phyloP scores from a whole-genome alignment of 352 stramenopile species.

The Globisporangium takayamanum region DNA sequence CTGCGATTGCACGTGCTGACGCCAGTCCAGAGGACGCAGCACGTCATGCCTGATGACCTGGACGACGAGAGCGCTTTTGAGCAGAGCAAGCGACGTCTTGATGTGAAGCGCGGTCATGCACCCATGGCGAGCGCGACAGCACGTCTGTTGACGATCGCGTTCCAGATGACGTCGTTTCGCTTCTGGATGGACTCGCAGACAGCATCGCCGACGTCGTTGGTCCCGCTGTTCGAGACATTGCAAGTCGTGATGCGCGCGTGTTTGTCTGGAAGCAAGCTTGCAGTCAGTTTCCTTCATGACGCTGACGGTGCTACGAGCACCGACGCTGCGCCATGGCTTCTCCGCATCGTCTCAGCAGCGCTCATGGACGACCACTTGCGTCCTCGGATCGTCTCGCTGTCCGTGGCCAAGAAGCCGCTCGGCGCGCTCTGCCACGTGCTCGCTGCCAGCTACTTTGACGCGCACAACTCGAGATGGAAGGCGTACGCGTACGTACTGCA shows the following conservation, averaged over 20 bases:
- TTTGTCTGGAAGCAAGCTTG: slow-evolving; percentile 1
- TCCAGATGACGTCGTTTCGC: neutral
- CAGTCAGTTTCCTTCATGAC: neutral
- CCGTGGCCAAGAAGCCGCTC: neutral
- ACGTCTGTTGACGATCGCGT: too few relatives aligned
- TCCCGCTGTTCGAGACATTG: neutral
- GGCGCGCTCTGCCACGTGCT: slow-evolving; percentile 6
- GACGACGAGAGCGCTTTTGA: too few relatives aligned
- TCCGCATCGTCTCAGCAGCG: neutral
- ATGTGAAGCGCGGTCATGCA: too few relatives aligned
- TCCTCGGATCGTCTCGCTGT: neutral
- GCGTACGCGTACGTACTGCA: slow-evolving; percentile 10
- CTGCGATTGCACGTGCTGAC: neutral
- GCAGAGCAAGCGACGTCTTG: too few relatives aligned
- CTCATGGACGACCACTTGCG: slow-evolving; percentile 1
- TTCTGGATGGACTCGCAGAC: slow-evolving; percentile 1
- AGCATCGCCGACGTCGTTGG: neutral
- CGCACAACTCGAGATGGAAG: slow-evolving; percentile 11
- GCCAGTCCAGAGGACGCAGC: neutral
- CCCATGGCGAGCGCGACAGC: too few relatives aligned
- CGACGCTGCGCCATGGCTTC: neutral
- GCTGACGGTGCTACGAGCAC: neutral
- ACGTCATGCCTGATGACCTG: neutral
- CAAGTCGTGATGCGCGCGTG: slow-evolving; percentile 1
- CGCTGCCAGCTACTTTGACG: slow-evolving; percentile 8